Base-by-base conservation (phyloP, 768 basidiomycete genomes). In the Sporobolomyces pararoseus region DNA sequence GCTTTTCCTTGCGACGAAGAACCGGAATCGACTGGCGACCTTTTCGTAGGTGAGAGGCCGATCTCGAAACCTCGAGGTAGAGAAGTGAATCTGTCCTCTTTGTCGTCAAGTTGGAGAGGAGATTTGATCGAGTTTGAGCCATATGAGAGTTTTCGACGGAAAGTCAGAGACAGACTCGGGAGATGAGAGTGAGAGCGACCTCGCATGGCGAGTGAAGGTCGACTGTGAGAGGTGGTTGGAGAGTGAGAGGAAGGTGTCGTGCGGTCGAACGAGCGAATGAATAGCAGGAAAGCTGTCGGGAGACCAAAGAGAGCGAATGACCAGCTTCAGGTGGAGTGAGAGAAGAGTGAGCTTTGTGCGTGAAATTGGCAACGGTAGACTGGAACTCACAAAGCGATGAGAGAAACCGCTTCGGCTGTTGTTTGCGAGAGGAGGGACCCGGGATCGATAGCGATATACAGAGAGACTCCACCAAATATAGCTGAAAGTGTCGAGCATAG, bases 241-340 rank as follows among this genome's bases (percentile, higher is more conserved):
- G 35, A 3, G 34, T 35, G 13, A n/a, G 35, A n/a, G n/a, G 55
- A n/a, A 10, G 19, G 55, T 25, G 55, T 17, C n/a, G 32, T n/a
- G 50, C 21, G 55, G 23, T 57, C 55, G 35, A 57, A 57, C 16
- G 55, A 57, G 12, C 35, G 55, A 27, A 57, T 37, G 35, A 57
- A 57, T 34, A 57, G 55, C 35, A 57, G 55, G 55, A 37, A 37
- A 21, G 55, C 37, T 5, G 55, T 57, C 10, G 55, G 55, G 19
- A 57, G 55, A 37, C 55, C 55, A n/a, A 57, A 57, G 16, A 57
- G 35, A 7, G 55, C 55, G 55, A 57, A 57, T 13, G 55, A 37
- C 19, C 39, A 57, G 35, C 55, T 57, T 31, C 12, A 39, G 55
- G n/a, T 5, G 21, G 55, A 9, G 35, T 4, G 4, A 37, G 7